Evolutionary conservation across 768 basidiomycete genomes (phyloP).

Genomic region (Boletus subcaerulescens): DNA sequence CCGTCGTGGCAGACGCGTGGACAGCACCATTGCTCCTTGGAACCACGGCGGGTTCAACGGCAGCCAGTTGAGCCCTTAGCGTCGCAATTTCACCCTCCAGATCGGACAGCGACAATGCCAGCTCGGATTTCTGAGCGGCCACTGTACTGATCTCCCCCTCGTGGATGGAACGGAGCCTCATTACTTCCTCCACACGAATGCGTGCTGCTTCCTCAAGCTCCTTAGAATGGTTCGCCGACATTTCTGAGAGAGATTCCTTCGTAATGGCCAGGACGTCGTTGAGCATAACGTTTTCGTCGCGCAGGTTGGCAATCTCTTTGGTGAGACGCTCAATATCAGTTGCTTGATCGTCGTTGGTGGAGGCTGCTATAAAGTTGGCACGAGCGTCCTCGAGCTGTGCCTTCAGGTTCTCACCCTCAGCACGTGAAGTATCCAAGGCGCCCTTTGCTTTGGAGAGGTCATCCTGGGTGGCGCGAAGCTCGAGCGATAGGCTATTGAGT

Average conservation of each 20-base stretch:
- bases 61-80: constrained; percentile 50
- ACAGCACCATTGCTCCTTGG: constrained; percentile 56
- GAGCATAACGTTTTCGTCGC: constrained; percentile 65
- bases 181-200: constrained; percentile 67
- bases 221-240: constrained; percentile 63
- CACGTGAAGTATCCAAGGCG: constrained; percentile 46
- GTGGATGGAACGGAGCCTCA: constrained; percentile 54
- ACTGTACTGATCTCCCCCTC: constrained; percentile 59
- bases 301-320: constrained; percentile 57
- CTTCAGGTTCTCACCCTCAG: constrained; percentile 55
- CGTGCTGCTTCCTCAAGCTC: constrained; percentile 78
- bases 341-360: constrained; percentile 46
- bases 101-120: constrained; percentile 64
- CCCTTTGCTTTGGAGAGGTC: constrained; percentile 77
- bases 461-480: constrained; percentile 82
- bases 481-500: constrained; percentile 57
- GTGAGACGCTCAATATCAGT: constrained; percentile 54
- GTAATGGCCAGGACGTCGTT: constrained; percentile 67
- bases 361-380: constrained; percentile 39
- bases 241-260: constrained; percentile 66
- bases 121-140: constrained; percentile 58
- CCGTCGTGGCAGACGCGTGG: constrained; percentile 37
- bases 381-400: constrained; percentile 65
- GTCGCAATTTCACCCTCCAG: constrained; percentile 76
- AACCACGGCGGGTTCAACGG: constrained; percentile 42